Evolutionary conservation across 495 filamentous ascomycete species (phyloP).

Genomic region (Choiromyces venosus): DNA sequence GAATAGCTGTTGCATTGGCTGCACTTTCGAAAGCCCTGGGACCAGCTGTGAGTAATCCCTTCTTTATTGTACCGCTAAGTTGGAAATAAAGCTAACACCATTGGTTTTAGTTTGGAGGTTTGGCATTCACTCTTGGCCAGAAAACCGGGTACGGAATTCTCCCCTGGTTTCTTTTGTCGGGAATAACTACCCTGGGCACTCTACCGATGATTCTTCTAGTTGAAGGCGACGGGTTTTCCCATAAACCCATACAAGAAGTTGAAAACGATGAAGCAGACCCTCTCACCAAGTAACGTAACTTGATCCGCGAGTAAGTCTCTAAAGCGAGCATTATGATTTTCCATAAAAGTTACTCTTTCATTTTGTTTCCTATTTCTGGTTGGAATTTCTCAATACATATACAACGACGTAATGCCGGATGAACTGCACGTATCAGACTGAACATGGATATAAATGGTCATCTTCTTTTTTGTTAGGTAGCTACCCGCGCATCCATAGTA

Average conservation of each 20-base stretch:
- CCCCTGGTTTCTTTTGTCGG: constrained; percentile 70
- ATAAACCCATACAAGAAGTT: constrained; percentile 11
- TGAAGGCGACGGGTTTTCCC: constrained; percentile 69
- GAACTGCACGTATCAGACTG: not conserved
- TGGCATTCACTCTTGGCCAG: constrained; percentile 64
- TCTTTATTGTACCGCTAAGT: constrained; percentile 24
- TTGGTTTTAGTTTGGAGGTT: constrained; percentile 48
- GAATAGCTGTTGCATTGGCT: constrained; percentile 71
- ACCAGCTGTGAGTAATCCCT: constrained; percentile 52
- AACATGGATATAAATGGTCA: not conserved
- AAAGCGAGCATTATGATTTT: not conserved
- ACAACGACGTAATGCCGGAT: not conserved
- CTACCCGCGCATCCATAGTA: not conserved
- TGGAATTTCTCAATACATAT: not conserved
- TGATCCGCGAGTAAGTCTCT: not conserved
- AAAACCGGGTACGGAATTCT: constrained; percentile 64
- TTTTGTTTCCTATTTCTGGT: not conserved
- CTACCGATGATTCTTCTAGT: constrained; percentile 65
- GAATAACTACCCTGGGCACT: constrained; percentile 56
- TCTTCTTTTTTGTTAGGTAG: not conserved
- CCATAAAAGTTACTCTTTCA: not conserved
- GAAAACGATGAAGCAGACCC: not conserved
- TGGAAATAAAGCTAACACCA: constrained; percentile 13
- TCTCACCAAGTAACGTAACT: not conserved
- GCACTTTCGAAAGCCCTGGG: constrained; percentile 73